Conservation (phyloP, 805 yeast species). For the Sugiyamaella smithiae region DNA sequence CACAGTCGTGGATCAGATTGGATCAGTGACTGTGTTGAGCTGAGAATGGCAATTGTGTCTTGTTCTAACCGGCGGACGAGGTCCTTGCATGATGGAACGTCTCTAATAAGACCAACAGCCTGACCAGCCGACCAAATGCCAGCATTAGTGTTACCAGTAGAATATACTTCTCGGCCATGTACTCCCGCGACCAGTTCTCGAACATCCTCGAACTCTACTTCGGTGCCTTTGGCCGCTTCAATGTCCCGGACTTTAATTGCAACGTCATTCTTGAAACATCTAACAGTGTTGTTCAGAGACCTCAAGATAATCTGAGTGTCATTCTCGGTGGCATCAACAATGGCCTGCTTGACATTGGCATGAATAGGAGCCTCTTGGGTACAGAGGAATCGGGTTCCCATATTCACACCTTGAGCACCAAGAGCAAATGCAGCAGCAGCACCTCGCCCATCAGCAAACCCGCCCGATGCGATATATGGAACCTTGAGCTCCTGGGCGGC, state of each 20-base stretch:
- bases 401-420: slow-evolving; percentile 33
- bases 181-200: slow-evolving; percentile 30
- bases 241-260: slow-evolving; percentile 28
- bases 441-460: slow-evolving; percentile 34
- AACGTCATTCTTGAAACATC: slow-evolving; percentile 29
- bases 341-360: slow-evolving; percentile 24
- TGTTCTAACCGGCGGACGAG: slow-evolving; percentile 27
- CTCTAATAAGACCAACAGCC: slow-evolving; percentile 30
- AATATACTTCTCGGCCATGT: slow-evolving; percentile 30
- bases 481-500: slow-evolving; percentile 30
- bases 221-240: slow-evolving; percentile 25
- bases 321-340: slow-evolving; percentile 27
- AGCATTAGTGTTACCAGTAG: slow-evolving; percentile 29
- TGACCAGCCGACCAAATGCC: slow-evolving; percentile 36
- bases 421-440: slow-evolving; percentile 35
- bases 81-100: slow-evolving; percentile 33
- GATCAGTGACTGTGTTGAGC: slow-evolving; percentile 6
- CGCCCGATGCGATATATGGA: slow-evolving; percentile 35
- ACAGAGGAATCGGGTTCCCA: slow-evolving; percentile 35
- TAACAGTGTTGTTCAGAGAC: slow-evolving; percentile 32
- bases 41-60: slow-evolving; percentile 27
- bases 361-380: slow-evolving; percentile 34
- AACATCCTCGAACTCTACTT: slow-evolving; percentile 27
- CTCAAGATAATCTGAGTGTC: slow-evolving; percentile 31
- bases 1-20: neutral